Base-by-base conservation (phyloP, 345 rosid species). In the Rhodamnia argentea region DNA sequence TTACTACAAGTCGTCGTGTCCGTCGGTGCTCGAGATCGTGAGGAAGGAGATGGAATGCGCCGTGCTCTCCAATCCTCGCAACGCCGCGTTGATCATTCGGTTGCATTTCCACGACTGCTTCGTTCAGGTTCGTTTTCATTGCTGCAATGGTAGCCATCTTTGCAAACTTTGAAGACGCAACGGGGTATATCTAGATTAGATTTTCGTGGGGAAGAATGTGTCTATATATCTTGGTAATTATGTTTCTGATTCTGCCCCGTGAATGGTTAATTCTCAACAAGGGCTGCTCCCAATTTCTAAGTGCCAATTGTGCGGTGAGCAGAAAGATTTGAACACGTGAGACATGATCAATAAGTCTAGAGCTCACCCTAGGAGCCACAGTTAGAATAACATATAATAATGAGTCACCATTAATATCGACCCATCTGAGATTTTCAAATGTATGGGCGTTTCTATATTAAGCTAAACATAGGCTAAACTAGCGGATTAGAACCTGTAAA, bases 51-150 rank as follows among this genome's bases (percentile, higher is more conserved):
- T 94, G 96, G 99, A 96, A 86, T 97, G 99, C 83, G 96, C 94
- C 8, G 97, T 97, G 54, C 91, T 93, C 20, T 92, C 92, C 12
- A 94, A 97, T 90, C 99, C 98, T 9, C 94, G 98, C 14, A 97
- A 92, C 76, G 99, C 99, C 5, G 99, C 99, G 58, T 84, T 93
- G 44, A 13, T 93, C 7, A 83, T 94, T 11, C 93, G 96, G 51
- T 84, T 97, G 84, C 98, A 97, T 90, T 95, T 97, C 91, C 99
- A 97, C 15, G 99, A 96, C 83, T 97, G 99, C 88, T 96, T 97
- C 83, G 96, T 95, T 64, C 98, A 97, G 96, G 99, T 96, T 23
- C 10, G 7, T 70, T 70, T 70, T 64, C 44, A 64, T 32, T 32
- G 44, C 78, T 10, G 44, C 2, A 16, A 6, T 32, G 32, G 78